Evolutionary conservation across 2,329 filamentous ascomycete genomes (phyloP), one percentile per base, ranked within the genome.

Genomic region (Neurospora sp.): DNA sequence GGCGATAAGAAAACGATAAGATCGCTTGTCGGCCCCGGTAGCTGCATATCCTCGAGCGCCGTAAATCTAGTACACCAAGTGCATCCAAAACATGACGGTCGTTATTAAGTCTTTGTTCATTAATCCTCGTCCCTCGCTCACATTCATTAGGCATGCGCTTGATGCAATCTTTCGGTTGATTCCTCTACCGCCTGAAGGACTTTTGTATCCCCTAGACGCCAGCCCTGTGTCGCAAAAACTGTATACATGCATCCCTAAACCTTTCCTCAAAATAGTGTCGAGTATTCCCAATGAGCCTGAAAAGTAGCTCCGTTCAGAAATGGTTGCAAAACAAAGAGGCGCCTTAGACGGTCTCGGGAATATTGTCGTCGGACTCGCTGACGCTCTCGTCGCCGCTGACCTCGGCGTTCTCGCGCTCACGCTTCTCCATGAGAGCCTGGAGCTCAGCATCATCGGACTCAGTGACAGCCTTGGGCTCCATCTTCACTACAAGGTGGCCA

Each of bases 401-500:
- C 81, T 99, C 93, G 80, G 93, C 92, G 82, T 99, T 99, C 87
- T 98, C 95, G 75, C 93, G 91, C 85, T 97, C 96, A 75, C 92
- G 90, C 90, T 98, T 97, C 87, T 98, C 96, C 96, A 99, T 99
- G 74, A 99, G 87, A 68, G 95, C 96, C 81, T 97, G 93, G 74
- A 99, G 86, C 82, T 97, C 94, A 36, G 95, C 96, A 78, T 99
- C 96, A 78, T 99, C 96, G 81, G 93, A 96, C 86, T 98, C 96
- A 1, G 96, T 99, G 73, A 99, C 96, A 4, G 96, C 96, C 89
- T 98, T 98, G 75, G 96, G 96, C 77, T 96, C 94, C 96, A 99
- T 99, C 89, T 96, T 97, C 76, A 97, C 91, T 62, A 90, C 87
- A 78, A 95, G 91, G 78, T 89, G 89, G 72, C 96, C 96, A 69